Evolutionary conservation across 2,329 filamentous ascomycete genomes (phyloP).

Genomic region (Cercospora berteroae): DNA sequence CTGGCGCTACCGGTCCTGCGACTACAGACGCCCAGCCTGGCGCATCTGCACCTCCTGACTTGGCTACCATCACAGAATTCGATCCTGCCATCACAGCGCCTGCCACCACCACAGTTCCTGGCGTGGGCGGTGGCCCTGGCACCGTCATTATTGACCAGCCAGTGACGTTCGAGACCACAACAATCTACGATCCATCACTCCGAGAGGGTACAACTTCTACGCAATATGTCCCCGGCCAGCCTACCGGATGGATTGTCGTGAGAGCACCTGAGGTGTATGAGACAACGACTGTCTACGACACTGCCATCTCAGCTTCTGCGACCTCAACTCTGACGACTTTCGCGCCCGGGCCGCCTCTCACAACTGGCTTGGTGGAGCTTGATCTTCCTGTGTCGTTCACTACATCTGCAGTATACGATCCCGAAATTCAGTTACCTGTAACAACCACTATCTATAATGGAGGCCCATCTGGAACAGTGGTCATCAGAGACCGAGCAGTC

Average conservation of each 20-base stretch:
- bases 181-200: background rate
- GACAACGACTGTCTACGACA: background rate
- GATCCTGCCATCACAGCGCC: background rate
- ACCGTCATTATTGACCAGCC: background rate
- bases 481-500: background rate
- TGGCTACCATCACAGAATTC: background rate
- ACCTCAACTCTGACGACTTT: background rate
- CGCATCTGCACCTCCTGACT: background rate
- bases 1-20: background rate
- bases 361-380: background rate
- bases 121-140: background rate
- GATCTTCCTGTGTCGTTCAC: background rate
- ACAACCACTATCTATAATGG: background rate
- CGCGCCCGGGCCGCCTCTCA: background rate
- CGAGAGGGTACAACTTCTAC: background rate
- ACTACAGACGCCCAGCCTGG: background rate
- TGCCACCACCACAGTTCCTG: background rate
- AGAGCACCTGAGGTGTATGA: background rate
- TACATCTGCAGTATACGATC: background rate
- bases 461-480: background rate
- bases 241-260: background rate
- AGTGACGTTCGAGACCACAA: background rate
- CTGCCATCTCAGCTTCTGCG: background rate
- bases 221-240: background rate
- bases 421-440: background rate